These are phyloP conservation scores for Carex cristatella DNA, from an alignment of 176 grass and related monocot species.

Conservation along the genomic window DNA sequence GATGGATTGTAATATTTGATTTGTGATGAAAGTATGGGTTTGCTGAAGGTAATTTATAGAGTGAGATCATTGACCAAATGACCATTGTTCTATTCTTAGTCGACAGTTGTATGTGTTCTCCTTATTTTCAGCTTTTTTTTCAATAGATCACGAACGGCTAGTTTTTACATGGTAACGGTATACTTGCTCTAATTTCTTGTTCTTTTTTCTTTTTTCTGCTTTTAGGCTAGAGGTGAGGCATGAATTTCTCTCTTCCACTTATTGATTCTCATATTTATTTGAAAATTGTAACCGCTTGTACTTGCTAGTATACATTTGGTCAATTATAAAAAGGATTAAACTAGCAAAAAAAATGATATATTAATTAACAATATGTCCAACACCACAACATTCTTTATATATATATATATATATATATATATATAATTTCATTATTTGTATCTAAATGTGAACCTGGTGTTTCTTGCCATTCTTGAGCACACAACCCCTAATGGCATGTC, in stretches of 20 bases:
- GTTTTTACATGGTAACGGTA: neutral
- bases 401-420: too few species aligned
- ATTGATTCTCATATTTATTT: neutral
- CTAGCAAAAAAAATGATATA: neutral
- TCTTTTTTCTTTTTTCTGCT: neutral
- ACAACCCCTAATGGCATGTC: too few species aligned
- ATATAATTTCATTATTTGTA: too few species aligned
- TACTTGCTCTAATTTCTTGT: neutral
- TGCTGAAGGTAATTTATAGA: neutral
- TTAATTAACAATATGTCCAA: neutral
- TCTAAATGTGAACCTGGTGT: too few species aligned
- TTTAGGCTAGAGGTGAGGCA: neutral
- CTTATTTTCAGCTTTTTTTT: neutral
- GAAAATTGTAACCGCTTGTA: neutral
- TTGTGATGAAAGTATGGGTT: conserved; percentile 1
- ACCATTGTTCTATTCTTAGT: conserved; percentile 11
- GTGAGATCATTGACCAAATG: neutral
- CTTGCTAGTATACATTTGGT: neutral
- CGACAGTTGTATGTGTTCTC: neutral
- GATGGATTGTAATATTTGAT: neutral
- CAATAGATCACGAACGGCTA: neutral
- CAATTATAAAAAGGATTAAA: neutral
- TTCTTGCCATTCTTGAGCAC: too few species aligned
- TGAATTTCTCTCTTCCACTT: neutral
- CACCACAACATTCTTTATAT: neutral